Evolutionary conservation across 106 monocot genomes (phyloP), one percentile per base, ranked within the genome.

Genomic region (Dendrobium chrysotoxum): DNA sequence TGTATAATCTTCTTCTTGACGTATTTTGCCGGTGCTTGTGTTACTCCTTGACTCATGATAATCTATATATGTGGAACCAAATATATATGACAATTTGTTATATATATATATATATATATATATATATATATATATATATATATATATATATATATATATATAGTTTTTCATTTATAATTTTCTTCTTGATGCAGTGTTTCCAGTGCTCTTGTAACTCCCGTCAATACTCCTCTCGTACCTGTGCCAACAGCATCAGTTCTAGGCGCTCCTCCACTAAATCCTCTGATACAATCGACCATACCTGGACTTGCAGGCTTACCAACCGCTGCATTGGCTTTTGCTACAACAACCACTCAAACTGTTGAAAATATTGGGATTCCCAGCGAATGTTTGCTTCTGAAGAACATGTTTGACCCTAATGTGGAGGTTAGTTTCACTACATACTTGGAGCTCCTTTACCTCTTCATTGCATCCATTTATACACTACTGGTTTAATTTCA

Each of bases 391-490:
- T 83, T 98, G 78, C 82, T 92, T 46, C 81, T 98, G 79, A 98
- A 98, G 84, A 98, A 98, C 80, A 95, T 98, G 98, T 98, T 98
- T 85, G 95, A 98, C 80, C 98, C 98, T 7, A 86, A 40, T 44
- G 21, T 89, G 53, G 98, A 98, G 98, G 98, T 98, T 75, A 35
- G 83, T 81, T 81, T 66, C 11, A 28, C 15, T 66, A 7, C 72
- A 0, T 31, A 26, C 17, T 76, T 53, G 17, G 21, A 28, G 1
- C 20, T 7, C 25, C 28, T 41, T 39, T 74, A 8, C n/a, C 5
- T 5, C 20, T 23, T 70, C 31, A 21, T 13, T 70, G 70, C 31
- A 70, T 70, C 5, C 30, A 30, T 70, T 70, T 70, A 35, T 30
- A 15, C 31, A 70, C 31, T 70, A 31, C 23, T 61, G 13, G 50